Evolutionary conservation across 805 yeast genomes (phyloP).

Genomic region (Candida dendrica): DNA sequence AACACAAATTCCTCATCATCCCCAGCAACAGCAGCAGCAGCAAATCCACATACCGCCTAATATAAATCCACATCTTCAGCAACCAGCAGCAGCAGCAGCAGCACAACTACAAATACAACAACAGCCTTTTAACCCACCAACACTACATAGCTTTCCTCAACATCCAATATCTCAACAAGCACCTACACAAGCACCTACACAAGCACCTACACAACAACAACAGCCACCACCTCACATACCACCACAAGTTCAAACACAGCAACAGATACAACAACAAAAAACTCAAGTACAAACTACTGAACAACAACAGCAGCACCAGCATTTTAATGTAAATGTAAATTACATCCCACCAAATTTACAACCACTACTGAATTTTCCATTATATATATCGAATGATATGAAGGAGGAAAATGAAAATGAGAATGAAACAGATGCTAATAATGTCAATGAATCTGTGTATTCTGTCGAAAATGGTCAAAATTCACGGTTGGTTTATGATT

Average conservation of each 20-base stretch:
- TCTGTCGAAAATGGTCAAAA: conserved; percentile 15
- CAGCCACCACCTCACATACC: neutral
- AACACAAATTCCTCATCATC: no score
- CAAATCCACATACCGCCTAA: neutral
- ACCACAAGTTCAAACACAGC: neutral
- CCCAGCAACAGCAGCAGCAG: neutral
- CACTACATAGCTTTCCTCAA: no score
- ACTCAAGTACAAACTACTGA: no score
- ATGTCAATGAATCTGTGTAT: conserved; percentile 1
- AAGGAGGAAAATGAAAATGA: conserved; percentile 12
- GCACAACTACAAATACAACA: neutral
- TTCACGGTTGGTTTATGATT: conserved; percentile 27
- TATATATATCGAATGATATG: neutral
- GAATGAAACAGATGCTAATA: conserved; percentile 5
- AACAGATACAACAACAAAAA: neutral
- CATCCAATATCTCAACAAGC: neutral
- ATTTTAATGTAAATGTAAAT: neutral
- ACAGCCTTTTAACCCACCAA: neutral
- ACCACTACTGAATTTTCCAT: conserved; percentile 14
- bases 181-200: neutral
- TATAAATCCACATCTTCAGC: neutral
- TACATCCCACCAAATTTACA: conserved; percentile 13
- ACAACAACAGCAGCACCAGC: neutral
- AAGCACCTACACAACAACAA: neutral
- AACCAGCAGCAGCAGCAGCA: neutral